Evolutionary conservation across 2,329 filamentous ascomycete species (phyloP), one percentile per base, ranked within the genome.

Genomic region (Cladosporium sp.): DNA sequence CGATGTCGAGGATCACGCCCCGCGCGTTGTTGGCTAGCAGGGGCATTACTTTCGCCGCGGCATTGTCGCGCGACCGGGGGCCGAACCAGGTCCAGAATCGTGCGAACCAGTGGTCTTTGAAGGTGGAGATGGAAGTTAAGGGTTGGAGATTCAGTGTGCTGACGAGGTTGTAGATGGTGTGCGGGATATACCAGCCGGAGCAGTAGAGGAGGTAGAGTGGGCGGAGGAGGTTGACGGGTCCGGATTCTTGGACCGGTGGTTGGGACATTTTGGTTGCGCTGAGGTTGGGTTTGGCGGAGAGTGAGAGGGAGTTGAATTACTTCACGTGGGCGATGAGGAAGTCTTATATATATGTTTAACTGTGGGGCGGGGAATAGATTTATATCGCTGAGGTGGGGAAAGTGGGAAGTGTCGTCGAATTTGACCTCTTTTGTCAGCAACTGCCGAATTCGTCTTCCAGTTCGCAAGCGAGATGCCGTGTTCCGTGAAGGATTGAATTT

Each of bases 1-100:
- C 83, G 48, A 86, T 73, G 66, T 87, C 84, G 38, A 85, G 64
- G 4, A 83, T 76, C 2, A 76, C 69, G 2, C 82, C 80, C 0
- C 61, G 59, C 7, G 81, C 67, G 2, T 72, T 72, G 51, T 79
- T 71, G 13, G 57, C 52, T 2, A 85, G 71, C 2, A 85, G 68
- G 0, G 82, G 79, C 8, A 77, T 62, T 2, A 85, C 77, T 22
- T 66, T 65, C 0, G 59, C 59, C 30, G 69, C 70, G 15, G 68
- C 73, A 36, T 55, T 60, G n/a, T 66, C 54, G 51, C 77, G 75
- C 3, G 80, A 70, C 3, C 64, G 54, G 0, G 82, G 80, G 0
- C 81, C 81, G 39, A 74, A 72, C 48, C 62, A 70, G 29, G 67
- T 66, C 83, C 83, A 87, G 68, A 86, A 85, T 34, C 68, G 67